Evolutionary conservation across 768 basidiomycete genomes (phyloP), one percentile per base, ranked within the genome.

Genomic region (Rhodotorula taiwanensis): DNA sequence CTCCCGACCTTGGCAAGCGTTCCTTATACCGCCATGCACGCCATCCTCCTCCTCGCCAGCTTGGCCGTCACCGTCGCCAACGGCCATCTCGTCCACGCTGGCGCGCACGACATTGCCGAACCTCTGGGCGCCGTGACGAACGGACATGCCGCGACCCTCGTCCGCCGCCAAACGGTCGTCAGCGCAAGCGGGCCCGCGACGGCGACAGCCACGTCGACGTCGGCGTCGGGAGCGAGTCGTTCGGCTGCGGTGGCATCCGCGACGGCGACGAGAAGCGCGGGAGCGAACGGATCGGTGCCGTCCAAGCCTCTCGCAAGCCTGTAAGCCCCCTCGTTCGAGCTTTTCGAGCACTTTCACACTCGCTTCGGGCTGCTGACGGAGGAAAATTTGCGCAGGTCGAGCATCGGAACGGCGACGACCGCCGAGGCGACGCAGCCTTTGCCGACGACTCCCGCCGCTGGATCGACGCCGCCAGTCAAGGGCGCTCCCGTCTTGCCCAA

Each of bases 401-500:
- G 16, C 11, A 70, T 65, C 50, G 71, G 71, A 20, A 63, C 64
- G 8, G 54, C 68, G 9, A 70, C 68, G 25, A 70, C 69, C 1
- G 30, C 77, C 48, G 77, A 78, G 27, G 58, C 78, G 0, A 84
- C 84, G 2, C 69, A 72, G 31, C 74, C 82, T 4, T 58, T 82
- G 23, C 78, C 82, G 6, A 74, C 81, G 5, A 83, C 84, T 0
- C 86, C 77, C 69, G 41, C 81, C 0, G 75, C 83, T 45, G 88
- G 88, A 3, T 81, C 84, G 33, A 78, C 79, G 1, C 81, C 85
- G 5, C 83, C 86, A 2, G 77, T 86, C 45, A 71, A 81, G 36
- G 85, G 86, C 62, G 89, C 82, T 2, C 86, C 86, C 4, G 62
- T 76, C 4, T 77, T 91, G 15, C 89, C 89, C 0, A 77, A 81